A percentile compares a stretch with the other conserved stretches of the same genome.
phyloP scores from a whole-genome alignment of 352 stramenopile genomes.

The Pythium brassicae region DNA sequence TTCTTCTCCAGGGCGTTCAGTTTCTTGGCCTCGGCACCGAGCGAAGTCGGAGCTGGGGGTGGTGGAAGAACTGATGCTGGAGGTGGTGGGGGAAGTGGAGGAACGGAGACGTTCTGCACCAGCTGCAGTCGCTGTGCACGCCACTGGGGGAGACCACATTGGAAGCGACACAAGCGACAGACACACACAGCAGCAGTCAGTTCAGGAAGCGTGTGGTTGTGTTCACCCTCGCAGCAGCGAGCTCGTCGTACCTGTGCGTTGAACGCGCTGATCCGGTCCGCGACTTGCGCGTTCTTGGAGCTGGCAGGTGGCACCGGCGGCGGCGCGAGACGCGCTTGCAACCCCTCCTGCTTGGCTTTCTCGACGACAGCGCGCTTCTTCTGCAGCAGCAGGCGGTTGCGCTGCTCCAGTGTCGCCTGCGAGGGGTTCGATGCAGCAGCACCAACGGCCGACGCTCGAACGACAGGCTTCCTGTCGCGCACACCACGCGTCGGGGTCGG shows the following conservation, averaged over 20 bases:
- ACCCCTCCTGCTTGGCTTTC: constrained; percentile 14
- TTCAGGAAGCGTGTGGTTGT: neutral
- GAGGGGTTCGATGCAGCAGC: constrained; percentile 4
- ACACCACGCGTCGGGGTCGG: constrained; percentile 1
- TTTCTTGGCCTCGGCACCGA: constrained; percentile 9
- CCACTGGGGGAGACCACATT: constrained; percentile 21
- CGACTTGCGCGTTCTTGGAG: constrained; percentile 5
- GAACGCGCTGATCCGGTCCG: constrained; percentile 49
- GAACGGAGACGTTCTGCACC: constrained; percentile 15
- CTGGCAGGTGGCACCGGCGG: neutral
- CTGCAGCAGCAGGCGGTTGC: constrained; percentile 15
- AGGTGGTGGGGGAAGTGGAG: constrained; percentile 14
- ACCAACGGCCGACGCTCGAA: neutral
- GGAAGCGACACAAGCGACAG: neutral
- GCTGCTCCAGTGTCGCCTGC: constrained; percentile 12
- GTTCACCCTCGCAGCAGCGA: neutral
- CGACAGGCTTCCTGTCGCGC: constrained; percentile 1
- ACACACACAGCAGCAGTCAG: neutral
- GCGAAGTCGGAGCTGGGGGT: constrained; percentile 4
- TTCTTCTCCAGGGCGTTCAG: neutral
- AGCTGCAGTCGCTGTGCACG: constrained; percentile 38
- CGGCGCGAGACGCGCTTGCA: constrained; percentile 1
- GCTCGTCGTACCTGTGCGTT: constrained; percentile 34
- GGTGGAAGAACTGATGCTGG: constrained; percentile 5
- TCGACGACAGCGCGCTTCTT: constrained; percentile 21